Evolutionary conservation across 139 green algal genomes (phyloP), one percentile per base, ranked within the genome.

Genomic region (Chlorella vulgaris): DNA sequence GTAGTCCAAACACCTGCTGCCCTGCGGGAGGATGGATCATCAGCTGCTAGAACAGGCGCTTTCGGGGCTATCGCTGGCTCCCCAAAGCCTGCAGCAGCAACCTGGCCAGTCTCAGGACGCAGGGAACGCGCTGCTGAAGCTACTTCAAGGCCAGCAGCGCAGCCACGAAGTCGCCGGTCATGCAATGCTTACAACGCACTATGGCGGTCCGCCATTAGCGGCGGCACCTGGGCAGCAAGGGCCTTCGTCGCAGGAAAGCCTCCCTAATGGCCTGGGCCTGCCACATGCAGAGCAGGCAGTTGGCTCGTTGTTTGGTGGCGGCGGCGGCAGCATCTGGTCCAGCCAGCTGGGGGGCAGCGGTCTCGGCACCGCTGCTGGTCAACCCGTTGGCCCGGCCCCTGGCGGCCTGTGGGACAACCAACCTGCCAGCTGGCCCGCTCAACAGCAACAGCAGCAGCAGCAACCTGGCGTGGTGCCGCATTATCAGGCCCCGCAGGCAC

Each of bases 381-480:
- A 50, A 78, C 24, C 69, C 61, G 31, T 38, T 26, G 31, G 47
- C 50, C 28, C 76, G 61, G 26, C 29, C 31, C 61, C 47, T 58
- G 35, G 38, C 60, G 33, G 70, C 8, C 28, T 50, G 50, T 47
- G 70, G 18, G 29, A 18, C 78, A 19, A 36, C 74, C 35, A 67
- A 21, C 73, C 73, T 3, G 13, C 65, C 21, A 29, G 63, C 40
- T 53, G 39, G 78, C 21, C 62, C 19, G 31, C n/a, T 22, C 80
- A 81, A 38, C 62, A 50, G 47, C 82, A 85, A 24, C 62, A 82
- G 36, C 74, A 82, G n/a, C 62, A 82, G 70, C 79, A 77, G 71
- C 83, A 77, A 65, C 71, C 71, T 18, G 38, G 26, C 0, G 68
- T 61, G 60, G n/a, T 67, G 68, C 13, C 62, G 47, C 66, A 76